Conservation (phyloP, 192 early-diverging fungal species). For the Coemansia sp. region DNA sequence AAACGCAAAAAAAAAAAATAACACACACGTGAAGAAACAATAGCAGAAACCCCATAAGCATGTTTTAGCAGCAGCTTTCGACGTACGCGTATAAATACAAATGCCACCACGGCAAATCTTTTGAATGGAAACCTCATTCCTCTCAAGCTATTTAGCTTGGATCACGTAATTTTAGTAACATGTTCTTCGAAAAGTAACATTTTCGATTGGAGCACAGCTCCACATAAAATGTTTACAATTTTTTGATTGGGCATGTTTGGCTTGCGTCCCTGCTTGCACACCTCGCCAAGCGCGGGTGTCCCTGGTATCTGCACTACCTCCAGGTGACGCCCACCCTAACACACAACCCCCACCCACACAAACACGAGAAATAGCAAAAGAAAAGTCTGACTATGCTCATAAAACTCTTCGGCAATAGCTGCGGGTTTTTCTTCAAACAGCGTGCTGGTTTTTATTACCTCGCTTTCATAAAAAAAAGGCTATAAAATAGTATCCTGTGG, state of each 20-base stretch:
- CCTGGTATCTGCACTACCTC: slow-evolving; percentile 50
- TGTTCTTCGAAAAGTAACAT: slow-evolving; percentile 45
- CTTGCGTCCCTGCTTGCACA: slow-evolving; percentile 43
- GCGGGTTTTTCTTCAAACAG: too few species aligned
- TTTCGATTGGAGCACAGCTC: slow-evolving; percentile 31
- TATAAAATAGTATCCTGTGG: too few species aligned
- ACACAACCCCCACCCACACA: too few species aligned
- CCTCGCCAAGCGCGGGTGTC: slow-evolving; percentile 31
- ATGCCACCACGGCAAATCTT: background rate
- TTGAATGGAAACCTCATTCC: slow-evolving; percentile 17
- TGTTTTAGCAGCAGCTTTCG: background rate
- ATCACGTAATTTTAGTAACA: slow-evolving; percentile 33
- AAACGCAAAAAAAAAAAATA: background rate
- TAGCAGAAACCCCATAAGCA: background rate
- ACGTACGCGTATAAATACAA: background rate
- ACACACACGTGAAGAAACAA: background rate
- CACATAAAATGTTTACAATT: slow-evolving; percentile 39
- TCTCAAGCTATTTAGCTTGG: slow-evolving; percentile 31
- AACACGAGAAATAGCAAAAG: too few species aligned
- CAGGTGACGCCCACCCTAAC: slow-evolving; percentile 34
- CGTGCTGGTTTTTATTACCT: too few species aligned
- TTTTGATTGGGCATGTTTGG: slow-evolving; percentile 34
- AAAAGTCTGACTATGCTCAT: too few species aligned
- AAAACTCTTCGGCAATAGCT: too few species aligned
- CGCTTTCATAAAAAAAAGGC: too few species aligned